Evolutionary conservation across 495 filamentous ascomycete species (phyloP), one percentile per base, ranked within the genome.

Genomic region (Penicillium silybi): DNA sequence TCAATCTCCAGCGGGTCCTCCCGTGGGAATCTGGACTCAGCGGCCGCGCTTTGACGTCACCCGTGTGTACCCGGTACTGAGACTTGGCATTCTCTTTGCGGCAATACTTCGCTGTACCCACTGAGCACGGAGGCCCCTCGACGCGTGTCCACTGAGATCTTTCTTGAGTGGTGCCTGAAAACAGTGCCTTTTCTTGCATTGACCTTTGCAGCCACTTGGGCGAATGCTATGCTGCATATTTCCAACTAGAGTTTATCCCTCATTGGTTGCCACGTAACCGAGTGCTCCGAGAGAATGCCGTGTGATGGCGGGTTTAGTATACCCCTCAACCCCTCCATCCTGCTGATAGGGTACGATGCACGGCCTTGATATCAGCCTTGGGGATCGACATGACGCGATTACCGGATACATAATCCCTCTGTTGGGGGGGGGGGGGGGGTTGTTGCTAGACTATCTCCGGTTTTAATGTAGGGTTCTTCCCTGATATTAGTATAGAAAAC

Each of bases 1-100:
- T 20, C 47, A 16, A n/a, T n/a, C 19, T 19, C 18, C 13, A 40
- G 44, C 37, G 47, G 38, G 38, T 42, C 47, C 25, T 41, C 25
- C 38, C 34, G 35, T 9, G 26, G 19, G n/a, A 47, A 46, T 53
- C 50, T 47, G 44, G 50, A 47, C 44, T 53, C 27, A 35, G 9
- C 7, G 34, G 4, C 35, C 9, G 41, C 25, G 46, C 52, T 34
- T 32, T 55, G 52, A 55, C 52, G 52, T 55, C 52, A 55, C 34
- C n/a, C 19, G 29, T 23, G 19, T 19, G 32, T 41, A 39, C 34
- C 42, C 19, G 20, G 17, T 37, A 44, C 48, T 15, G 32, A 19
- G 27, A 27, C 48, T 15, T 43, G 41, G 13, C 41, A n/a, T 16
- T 22, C 41, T 43, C 17, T 43, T 22, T 23, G 18, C 41, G n/a